A percentile compares a stretch with the other conserved stretches of the same genome.
phyloP scores from a whole-genome alignment of 2,329 filamentous ascomycete genomes.

The Onygenales sp. region DNA sequence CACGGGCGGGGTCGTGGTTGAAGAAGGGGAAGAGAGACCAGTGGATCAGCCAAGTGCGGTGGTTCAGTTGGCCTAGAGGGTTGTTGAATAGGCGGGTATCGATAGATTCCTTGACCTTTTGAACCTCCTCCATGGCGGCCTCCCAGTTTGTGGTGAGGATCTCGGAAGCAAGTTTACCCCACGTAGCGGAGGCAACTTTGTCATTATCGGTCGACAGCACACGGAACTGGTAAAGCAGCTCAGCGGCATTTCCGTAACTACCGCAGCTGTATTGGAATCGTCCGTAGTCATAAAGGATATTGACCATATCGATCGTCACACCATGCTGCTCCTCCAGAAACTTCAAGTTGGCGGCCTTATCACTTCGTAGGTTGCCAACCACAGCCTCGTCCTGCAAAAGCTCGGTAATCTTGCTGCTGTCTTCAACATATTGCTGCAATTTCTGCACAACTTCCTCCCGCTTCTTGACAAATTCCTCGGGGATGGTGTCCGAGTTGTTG shows the following conservation, averaged over 20 bases:
- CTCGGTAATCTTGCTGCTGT: constrained; percentile 79
- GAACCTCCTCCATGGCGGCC: constrained; percentile 77
- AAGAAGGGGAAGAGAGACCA: constrained; percentile 98
- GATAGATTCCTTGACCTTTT: constrained; percentile 84
- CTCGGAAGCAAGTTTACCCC: constrained; percentile 95
- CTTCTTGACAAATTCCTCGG: constrained; percentile 80
- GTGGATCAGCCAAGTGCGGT: constrained; percentile 96
- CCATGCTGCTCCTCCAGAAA: constrained; percentile 95
- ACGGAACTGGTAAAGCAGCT: constrained; percentile 94
- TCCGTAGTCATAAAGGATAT: constrained; percentile 89
- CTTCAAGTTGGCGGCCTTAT: constrained; percentile 98
- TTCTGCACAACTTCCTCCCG: constrained; percentile 77
- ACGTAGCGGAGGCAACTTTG: constrained; percentile 89
- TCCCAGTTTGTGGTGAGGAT: constrained; percentile 96
- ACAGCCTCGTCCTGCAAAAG: constrained; percentile 83
- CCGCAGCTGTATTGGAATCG: constrained; percentile 98
- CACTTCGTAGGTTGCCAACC: constrained; percentile 78
- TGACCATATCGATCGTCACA: constrained; percentile 90
- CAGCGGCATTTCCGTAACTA: constrained; percentile 80
- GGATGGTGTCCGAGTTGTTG: constrained; percentile 65
- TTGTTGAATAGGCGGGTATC: constrained; percentile 95
- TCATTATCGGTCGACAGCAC: constrained; percentile 97
- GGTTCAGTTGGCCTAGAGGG: constrained; percentile 86
- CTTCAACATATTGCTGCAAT: constrained; percentile 74
- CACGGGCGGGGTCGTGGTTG: constrained; percentile 87